These are phyloP conservation scores for Suillus fuscotomentosus DNA, from an alignment of 768 basidiomycete species.

Conservation along the genomic window DNA sequence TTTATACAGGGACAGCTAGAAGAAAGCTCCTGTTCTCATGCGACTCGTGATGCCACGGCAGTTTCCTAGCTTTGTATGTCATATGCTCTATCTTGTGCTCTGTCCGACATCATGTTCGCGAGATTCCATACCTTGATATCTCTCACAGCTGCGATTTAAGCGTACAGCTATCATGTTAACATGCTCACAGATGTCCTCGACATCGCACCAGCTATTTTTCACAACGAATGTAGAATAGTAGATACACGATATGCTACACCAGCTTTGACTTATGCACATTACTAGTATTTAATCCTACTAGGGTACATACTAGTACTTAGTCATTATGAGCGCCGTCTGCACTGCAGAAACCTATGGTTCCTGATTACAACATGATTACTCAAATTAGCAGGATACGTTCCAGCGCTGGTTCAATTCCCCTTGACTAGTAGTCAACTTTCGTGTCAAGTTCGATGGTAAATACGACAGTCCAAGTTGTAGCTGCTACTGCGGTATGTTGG, in stretches of 20 bases:
- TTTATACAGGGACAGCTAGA: background rate
- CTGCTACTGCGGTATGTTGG: constrained; percentile 17
- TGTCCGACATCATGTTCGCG: background rate
- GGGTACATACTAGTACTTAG: background rate
- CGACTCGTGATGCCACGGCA: background rate
- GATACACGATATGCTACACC: background rate
- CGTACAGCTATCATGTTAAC: background rate
- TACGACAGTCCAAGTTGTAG: background rate
- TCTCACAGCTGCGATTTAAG: no score
- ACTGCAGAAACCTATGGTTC: no score
- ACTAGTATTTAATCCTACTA: background rate
- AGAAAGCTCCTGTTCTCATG: background rate
- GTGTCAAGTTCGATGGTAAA: background rate
- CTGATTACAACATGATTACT: background rate
- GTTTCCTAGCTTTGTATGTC: background rate
- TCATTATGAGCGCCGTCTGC: no score
- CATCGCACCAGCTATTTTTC: background rate
- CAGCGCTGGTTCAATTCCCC: background rate
- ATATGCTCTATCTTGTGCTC: constrained; percentile 2
- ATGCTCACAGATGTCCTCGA: background rate
- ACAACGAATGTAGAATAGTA: background rate
- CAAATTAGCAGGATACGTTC: background rate
- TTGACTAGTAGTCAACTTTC: no score
- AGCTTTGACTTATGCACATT: background rate
- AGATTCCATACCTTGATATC: background rate